Conservation (phyloP, 495 filamentous ascomycete species). For the Podospora conica region DNA sequence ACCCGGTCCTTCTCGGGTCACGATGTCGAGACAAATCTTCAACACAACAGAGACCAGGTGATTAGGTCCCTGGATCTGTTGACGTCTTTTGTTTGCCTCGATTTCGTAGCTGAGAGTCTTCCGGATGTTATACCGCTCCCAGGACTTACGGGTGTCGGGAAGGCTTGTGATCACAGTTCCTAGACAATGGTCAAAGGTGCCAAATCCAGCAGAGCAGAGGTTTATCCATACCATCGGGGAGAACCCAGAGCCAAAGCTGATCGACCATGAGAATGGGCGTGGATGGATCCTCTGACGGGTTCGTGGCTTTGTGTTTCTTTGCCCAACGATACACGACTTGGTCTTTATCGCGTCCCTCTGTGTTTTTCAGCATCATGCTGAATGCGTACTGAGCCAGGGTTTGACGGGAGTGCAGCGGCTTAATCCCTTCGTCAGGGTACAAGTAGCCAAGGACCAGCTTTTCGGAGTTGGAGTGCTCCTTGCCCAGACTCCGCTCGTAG, state of each 20-base stretch:
- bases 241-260: constrained; percentile 20
- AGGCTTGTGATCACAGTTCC: constrained; percentile 17
- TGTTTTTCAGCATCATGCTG: constrained; percentile 14
- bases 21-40: constrained; percentile 11
- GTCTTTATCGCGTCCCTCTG: constrained; percentile 11
- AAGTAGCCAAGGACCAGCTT: constrained; percentile 1
- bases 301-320: background rate
- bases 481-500: too few relatives aligned
- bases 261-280: constrained; percentile 20
- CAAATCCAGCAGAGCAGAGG: too few relatives aligned
- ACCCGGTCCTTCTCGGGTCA: constrained; percentile 9
- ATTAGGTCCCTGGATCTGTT: constrained; percentile 4
- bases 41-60: constrained; percentile 7
- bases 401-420: constrained; percentile 9
- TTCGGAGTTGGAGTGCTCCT: too few relatives aligned
- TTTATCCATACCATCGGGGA: constrained; percentile 9
- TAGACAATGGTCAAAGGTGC: background rate
- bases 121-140: constrained; percentile 12
- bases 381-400: constrained; percentile 12
- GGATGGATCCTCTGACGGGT: background rate
- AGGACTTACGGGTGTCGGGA: constrained; percentile 12
- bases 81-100: constrained; percentile 3
- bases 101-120: constrained; percentile 5
- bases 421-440: background rate
- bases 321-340: constrained; percentile 13